Percentiles rank a stretch among this genome's conserved stretches.
These are phyloP conservation scores for Diplodia corticola DNA, from an alignment of 2,329 filamentous ascomycete species.

Conservation along the genomic window DNA sequence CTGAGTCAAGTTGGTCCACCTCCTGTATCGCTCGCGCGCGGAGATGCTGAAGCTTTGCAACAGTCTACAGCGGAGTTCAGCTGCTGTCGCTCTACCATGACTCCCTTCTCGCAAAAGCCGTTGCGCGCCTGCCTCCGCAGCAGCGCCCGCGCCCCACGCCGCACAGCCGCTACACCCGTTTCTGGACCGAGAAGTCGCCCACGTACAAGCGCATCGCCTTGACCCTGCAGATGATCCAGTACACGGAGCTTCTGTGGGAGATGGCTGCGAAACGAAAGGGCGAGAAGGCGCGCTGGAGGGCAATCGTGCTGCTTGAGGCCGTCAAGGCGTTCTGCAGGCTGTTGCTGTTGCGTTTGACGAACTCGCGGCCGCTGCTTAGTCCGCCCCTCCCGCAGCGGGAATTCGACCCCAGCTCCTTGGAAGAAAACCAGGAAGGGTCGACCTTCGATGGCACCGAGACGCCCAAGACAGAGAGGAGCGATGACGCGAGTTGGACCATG, in stretches of 20 bases:
- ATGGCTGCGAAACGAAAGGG: conserved; percentile 90
- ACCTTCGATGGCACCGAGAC: conserved; percentile 49
- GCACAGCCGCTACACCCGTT: conserved; percentile 64
- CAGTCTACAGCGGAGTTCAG: conserved; percentile 82
- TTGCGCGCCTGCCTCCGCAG: conserved; percentile 56
- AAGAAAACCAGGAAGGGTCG: conserved; percentile 47
- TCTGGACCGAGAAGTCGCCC: conserved; percentile 61
- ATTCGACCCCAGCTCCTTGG: conserved; percentile 63
- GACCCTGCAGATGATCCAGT: conserved; percentile 84
- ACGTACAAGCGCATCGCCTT: conserved; percentile 81
- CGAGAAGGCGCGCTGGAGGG: conserved; percentile 79
- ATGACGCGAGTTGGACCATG: conserved; percentile 73
- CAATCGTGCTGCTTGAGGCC: conserved; percentile 80
- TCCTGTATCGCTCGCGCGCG: conserved; percentile 19
- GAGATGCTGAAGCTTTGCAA: conserved; percentile 27
- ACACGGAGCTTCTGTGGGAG: conserved; percentile 94
- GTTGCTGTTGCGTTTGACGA: conserved; percentile 77
- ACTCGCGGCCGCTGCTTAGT: conserved; percentile 76
- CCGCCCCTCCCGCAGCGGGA: conserved; percentile 87
- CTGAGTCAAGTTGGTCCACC: conserved; percentile 68
- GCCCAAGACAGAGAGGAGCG: conserved; percentile 42
- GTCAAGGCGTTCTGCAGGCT: conserved; percentile 84
- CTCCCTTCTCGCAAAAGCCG: conserved; percentile 70
- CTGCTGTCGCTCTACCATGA: conserved; percentile 93
- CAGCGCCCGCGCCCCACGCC: conserved; percentile 55